Evolutionary conservation across 345 rosid species (phyloP).

Genomic region (Pugionium cornutum): DNA sequence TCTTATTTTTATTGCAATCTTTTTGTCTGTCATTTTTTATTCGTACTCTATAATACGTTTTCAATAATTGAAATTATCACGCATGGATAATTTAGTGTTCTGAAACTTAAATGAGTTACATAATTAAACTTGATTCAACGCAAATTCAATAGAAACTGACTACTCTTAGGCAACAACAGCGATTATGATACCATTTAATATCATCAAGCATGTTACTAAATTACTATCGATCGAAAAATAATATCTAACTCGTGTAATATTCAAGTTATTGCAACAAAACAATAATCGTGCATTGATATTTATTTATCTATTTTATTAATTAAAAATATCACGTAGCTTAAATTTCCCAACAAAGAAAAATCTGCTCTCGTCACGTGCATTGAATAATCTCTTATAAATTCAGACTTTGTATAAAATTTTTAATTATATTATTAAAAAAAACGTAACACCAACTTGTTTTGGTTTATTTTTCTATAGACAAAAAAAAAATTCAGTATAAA

Average conservation of each 20-base stretch:
- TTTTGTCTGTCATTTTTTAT: too few relatives aligned
- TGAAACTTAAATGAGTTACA: constrained; percentile 29
- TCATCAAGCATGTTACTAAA: constrained; percentile 28
- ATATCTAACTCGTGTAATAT: constrained; percentile 4
- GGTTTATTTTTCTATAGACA: constrained; percentile 3
- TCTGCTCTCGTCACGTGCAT: constrained; percentile 58
- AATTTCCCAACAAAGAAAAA: constrained; percentile 20
- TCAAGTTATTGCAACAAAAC: neutral
- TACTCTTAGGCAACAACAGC: constrained; percentile 8
- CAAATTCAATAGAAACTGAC: constrained; percentile 19
- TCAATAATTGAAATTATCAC: neutral
- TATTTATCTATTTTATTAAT: constrained; percentile 26
- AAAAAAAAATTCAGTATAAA: constrained; percentile 24
- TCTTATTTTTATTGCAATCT: too few relatives aligned
- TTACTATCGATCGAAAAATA: neutral
- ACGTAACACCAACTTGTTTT: constrained; percentile 26
- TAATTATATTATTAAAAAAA: constrained; percentile 24
- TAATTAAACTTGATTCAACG: constrained; percentile 5
- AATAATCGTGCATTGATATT: constrained; percentile 21
- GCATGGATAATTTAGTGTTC: neutral
- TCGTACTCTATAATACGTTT: constrained; percentile 1
- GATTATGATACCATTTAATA: constrained; percentile 23
- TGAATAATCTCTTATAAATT: constrained; percentile 30
- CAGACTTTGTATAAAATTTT: constrained; percentile 33
- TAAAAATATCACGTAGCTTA: constrained; percentile 25